These are phyloP conservation scores for Trichoderma virens DNA, from an alignment of 495 filamentous ascomycete genomes.

Conservation along the genomic window DNA sequence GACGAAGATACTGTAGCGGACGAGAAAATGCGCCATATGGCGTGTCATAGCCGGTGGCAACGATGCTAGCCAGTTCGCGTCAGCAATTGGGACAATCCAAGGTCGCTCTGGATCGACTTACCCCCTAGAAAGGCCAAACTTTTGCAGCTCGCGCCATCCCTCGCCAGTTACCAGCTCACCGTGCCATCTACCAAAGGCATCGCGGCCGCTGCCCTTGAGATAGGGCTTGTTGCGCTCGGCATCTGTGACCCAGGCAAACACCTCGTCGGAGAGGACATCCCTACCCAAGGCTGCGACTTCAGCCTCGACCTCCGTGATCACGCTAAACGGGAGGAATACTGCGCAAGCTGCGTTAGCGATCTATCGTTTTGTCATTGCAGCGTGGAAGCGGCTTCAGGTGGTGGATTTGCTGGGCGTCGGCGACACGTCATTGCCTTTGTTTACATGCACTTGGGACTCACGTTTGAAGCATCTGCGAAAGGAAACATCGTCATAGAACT, in stretches of 20 bases:
- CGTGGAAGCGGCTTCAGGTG: background rate
- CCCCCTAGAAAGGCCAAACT: constrained; percentile 45
- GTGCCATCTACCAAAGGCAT: constrained; percentile 42
- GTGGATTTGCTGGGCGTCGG: background rate
- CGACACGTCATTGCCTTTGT: constrained; percentile 7
- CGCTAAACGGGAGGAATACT: constrained; percentile 39
- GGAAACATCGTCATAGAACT: constrained; percentile 39
- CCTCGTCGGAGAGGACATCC: constrained; percentile 35
- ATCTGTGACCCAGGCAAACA: constrained; percentile 47
- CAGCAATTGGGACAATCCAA: background rate
- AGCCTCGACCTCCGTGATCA: constrained; percentile 27
- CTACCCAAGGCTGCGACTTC: constrained; percentile 35
- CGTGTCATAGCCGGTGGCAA: constrained; percentile 48
- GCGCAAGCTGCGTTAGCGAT: background rate
- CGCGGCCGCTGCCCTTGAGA: constrained; percentile 36
- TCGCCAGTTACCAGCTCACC: constrained; percentile 45
- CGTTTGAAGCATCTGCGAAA: constrained; percentile 34
- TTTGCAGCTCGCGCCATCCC: constrained; percentile 50
- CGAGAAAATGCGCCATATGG: constrained; percentile 40
- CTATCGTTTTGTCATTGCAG: constrained; percentile 9
- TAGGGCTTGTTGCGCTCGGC: constrained; percentile 52
- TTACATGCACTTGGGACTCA: constrained; percentile 20
- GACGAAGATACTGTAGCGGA: constrained; percentile 44
- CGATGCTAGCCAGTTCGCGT: constrained; percentile 24
- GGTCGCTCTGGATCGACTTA: constrained; percentile 6